Conservation (phyloP, 768 basidiomycete species). For the Suillus plorans region DNA sequence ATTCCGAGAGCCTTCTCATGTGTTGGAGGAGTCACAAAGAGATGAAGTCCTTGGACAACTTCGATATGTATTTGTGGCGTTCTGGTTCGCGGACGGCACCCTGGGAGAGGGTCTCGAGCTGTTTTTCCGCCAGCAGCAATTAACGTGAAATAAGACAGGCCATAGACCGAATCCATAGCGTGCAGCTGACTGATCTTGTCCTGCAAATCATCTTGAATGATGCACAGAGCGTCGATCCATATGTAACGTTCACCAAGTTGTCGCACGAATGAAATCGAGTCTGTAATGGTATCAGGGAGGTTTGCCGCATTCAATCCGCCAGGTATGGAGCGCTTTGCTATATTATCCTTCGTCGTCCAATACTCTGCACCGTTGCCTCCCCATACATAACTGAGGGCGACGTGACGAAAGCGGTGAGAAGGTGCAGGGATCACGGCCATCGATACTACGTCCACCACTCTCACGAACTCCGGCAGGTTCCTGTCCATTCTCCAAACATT, state of each 20-base stretch:
- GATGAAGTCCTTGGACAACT: slow-evolving; percentile 20
- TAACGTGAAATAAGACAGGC: slow-evolving; percentile 17
- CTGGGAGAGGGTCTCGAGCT: slow-evolving; percentile 14
- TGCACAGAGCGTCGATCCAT: slow-evolving; percentile 26
- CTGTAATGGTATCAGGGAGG: slow-evolving; percentile 18
- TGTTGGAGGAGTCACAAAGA: slow-evolving; percentile 17
- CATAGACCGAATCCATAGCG: slow-evolving; percentile 20
- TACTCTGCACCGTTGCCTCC: background rate
- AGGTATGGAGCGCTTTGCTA: background rate
- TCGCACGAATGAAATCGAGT: slow-evolving; percentile 19
- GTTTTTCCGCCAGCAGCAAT: slow-evolving; percentile 19
- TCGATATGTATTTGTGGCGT: slow-evolving; percentile 15
- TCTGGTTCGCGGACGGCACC: slow-evolving; percentile 13
- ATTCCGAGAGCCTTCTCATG: background rate
- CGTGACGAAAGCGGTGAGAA: slow-evolving; percentile 2
- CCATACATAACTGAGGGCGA: slow-evolving; percentile 10
- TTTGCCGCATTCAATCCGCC: slow-evolving; percentile 9
- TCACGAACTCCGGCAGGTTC: slow-evolving; percentile 3
- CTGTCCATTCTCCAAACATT: slow-evolving; percentile 7
- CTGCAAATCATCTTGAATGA: slow-evolving; percentile 21
- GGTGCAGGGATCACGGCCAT: slow-evolving; percentile 10
- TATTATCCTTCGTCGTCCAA: slow-evolving; percentile 7
- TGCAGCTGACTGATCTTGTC: slow-evolving; percentile 19
- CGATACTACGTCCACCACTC: slow-evolving; percentile 7
- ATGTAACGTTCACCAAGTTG: slow-evolving; percentile 22